A percentile compares a stretch with the other conserved stretches of the same genome.
Conservation (phyloP, 2,329 filamentous ascomycete genomes). For the Pyricularia pennisetigena region DNA sequence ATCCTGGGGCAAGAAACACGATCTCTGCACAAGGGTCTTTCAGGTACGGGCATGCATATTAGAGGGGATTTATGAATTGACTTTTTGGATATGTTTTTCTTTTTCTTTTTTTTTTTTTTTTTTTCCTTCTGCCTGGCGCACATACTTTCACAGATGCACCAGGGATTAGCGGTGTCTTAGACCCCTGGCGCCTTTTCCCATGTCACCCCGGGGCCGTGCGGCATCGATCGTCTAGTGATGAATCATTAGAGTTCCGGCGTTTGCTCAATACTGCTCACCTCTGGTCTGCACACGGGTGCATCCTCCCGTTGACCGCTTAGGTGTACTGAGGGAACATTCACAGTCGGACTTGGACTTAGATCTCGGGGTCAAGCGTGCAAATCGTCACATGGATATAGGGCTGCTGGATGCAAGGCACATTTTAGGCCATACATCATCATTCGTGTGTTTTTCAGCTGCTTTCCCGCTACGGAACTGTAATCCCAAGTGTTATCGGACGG, state of each 20-base stretch:
- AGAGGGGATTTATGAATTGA: neutral
- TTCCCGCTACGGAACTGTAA: no score
- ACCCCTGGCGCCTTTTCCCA: neutral
- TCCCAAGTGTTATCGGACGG: no score
- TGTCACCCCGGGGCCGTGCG: neutral
- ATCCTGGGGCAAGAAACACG: neutral
- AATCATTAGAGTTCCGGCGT: neutral
- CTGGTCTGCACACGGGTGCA: neutral
- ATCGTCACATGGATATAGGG: neutral
- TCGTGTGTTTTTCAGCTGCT: no score
- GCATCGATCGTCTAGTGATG: neutral
- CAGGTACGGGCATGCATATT: neutral
- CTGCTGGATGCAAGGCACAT: no score
- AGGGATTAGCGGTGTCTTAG: neutral
- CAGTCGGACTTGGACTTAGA: neutral
- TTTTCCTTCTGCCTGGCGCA: neutral
- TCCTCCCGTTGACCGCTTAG: neutral
- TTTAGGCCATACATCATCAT: no score
- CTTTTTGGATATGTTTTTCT: neutral
- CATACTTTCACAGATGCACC: neutral
- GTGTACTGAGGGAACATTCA: neutral
- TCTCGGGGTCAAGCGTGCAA: neutral
- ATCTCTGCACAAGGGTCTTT: neutral
- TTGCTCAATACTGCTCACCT: neutral
- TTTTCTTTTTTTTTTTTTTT: neutral